Conservation (phyloP, 169 alveolate species). For the Plasmodium ovale region DNA sequence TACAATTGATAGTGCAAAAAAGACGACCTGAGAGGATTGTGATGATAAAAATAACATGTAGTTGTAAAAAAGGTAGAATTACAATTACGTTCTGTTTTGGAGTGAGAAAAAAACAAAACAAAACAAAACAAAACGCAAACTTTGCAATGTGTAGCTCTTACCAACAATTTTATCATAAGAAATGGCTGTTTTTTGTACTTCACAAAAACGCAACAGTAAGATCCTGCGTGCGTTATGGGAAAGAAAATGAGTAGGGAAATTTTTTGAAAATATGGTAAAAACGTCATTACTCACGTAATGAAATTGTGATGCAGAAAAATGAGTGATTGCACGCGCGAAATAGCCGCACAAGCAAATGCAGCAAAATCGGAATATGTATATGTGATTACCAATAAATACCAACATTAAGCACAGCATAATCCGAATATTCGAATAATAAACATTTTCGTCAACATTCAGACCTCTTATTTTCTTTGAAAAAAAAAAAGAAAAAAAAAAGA, state of each 20-base stretch:
- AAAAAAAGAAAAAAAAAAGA: no score
- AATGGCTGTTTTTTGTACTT: slow-evolving; percentile 56
- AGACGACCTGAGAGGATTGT: slow-evolving; percentile 23
- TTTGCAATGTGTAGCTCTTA: background rate
- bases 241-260: background rate
- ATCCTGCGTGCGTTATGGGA: slow-evolving; percentile 9
- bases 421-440: slow-evolving; percentile 37
- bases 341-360: background rate
- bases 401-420: slow-evolving; percentile 36
- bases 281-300: no score
- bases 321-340: background rate
- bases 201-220: slow-evolving; percentile 59
- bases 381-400: slow-evolving; percentile 32
- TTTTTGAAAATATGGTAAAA: background rate
- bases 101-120: background rate
- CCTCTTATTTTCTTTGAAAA: slow-evolving; percentile 41
- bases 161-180: slow-evolving; percentile 48
- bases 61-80: background rate
- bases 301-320: background rate
- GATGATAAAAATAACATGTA: background rate
- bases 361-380: background rate
- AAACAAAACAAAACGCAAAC: background rate
- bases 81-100: background rate
- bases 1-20: slow-evolving; percentile 28
- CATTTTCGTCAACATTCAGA: slow-evolving; percentile 24